phyloP scores from a whole-genome alignment of 768 basidiomycete species.

The Lactarius pseudohatsudake region DNA sequence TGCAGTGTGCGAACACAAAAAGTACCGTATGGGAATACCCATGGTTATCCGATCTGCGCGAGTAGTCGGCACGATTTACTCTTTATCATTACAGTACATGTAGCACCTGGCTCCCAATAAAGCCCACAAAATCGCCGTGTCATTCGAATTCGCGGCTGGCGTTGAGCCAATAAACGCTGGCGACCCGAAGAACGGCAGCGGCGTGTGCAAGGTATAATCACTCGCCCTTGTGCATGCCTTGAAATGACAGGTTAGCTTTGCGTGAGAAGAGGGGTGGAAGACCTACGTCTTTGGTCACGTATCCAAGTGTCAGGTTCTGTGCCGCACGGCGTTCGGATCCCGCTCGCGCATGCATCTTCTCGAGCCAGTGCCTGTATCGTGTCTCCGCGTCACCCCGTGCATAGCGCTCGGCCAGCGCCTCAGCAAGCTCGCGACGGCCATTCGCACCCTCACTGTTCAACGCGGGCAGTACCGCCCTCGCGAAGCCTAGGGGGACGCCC shows the following conservation, averaged over 20 bases:
- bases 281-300: slow-evolving; percentile 69
- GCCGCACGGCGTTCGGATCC: slow-evolving; percentile 44
- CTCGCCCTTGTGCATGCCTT: slow-evolving; percentile 72
- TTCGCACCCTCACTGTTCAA: slow-evolving; percentile 51
- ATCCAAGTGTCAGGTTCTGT: slow-evolving; percentile 62
- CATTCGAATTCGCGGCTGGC: slow-evolving; percentile 49
- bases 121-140: slow-evolving; percentile 66
- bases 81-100: too few species aligned
- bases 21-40: too few species aligned
- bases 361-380: slow-evolving; percentile 56
- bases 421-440: slow-evolving; percentile 34
- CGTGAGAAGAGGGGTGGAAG: not conserved
- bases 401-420: slow-evolving; percentile 40
- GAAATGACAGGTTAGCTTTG: not conserved
- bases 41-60: too few species aligned
- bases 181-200: slow-evolving; percentile 52
- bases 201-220: slow-evolving; percentile 67
- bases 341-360: slow-evolving; percentile 49
- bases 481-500: slow-evolving; percentile 49
- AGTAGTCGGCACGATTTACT: too few species aligned
- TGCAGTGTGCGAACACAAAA: too few species aligned
- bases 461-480: slow-evolving; percentile 51
- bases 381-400: slow-evolving; percentile 50
- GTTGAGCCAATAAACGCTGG: slow-evolving; percentile 62
- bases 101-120: slow-evolving; percentile 51